A percentile compares a stretch with the other conserved stretches of the same genome.
These are phyloP conservation scores for Aspergillus sp. DNA, from an alignment of 2,329 filamentous ascomycete genomes.

Conservation along the genomic window DNA sequence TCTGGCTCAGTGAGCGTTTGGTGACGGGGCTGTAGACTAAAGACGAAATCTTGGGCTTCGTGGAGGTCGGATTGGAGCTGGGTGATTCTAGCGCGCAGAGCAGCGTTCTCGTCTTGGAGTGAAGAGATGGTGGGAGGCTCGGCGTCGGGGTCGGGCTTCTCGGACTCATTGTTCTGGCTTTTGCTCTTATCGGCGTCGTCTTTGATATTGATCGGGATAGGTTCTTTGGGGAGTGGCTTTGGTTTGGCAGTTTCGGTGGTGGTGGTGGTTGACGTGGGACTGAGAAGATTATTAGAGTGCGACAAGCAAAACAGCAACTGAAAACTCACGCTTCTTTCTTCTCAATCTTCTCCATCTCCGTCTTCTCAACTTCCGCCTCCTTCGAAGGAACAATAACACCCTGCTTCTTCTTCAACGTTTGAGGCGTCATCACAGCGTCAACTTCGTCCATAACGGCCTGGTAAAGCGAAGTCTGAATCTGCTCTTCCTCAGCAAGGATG, in stretches of 20 bases:
- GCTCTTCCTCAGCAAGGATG: not conserved
- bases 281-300: not conserved
- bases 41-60: conserved; percentile 9
- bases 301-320: not conserved
- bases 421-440: not conserved
- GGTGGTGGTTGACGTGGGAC: too few relatives aligned
- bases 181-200: not conserved
- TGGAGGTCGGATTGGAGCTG: conserved; percentile 4
- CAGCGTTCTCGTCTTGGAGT: not conserved
- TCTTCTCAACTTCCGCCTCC: not conserved
- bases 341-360: not conserved
- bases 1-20: conserved; percentile 3
- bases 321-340: not conserved
- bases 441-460: not conserved
- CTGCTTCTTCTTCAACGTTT: not conserved
- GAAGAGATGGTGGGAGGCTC: not conserved
- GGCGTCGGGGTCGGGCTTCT: not conserved
- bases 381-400: not conserved
- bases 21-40: conserved; percentile 7
- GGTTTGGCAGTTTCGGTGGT: not conserved
- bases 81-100: not conserved
- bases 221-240: not conserved
- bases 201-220: not conserved
- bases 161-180: not conserved
- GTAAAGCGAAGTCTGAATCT: not conserved